A percentile compares a stretch with the other conserved stretches of the same genome.
phyloP scores from a whole-genome alignment of 441 rosid genomes.

The Brassica hybrid region DNA sequence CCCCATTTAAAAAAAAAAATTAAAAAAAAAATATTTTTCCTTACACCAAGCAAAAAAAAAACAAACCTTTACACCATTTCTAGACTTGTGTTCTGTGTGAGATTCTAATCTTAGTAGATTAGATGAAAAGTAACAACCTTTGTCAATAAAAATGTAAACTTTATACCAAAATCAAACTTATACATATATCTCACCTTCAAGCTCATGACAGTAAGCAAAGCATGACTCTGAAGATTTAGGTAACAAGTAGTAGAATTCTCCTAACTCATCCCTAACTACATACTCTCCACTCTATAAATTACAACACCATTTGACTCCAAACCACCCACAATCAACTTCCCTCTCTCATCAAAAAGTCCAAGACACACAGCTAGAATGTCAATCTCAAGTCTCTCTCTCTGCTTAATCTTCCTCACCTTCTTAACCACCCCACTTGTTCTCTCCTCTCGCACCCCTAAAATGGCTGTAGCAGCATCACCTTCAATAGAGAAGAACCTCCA shows the following conservation, averaged over 20 bases:
- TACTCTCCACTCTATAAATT: conserved; percentile 26
- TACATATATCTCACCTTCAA: not conserved
- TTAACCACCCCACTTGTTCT: conserved; percentile 21
- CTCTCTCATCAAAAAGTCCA: not conserved
- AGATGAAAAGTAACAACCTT: conserved; percentile 12
- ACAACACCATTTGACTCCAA: conserved; percentile 30
- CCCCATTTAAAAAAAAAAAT: no score
- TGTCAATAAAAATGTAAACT: conserved; percentile 3
- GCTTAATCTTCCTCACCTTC: conserved; percentile 30
- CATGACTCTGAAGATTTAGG: conserved; percentile 32
- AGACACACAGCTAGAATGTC: conserved; percentile 36
- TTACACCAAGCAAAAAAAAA: not conserved
- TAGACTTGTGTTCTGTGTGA: not conserved
- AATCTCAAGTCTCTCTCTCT: conserved; percentile 29
- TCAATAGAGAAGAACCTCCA: conserved; percentile 16
- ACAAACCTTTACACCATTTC: not conserved
- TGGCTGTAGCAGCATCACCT: conserved; percentile 21
- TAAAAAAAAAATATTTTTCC: no score
- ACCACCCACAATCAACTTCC: conserved; percentile 9
- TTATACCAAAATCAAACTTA: conserved; percentile 13
- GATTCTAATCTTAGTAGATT: not conserved
- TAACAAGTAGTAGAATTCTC: conserved; percentile 40
- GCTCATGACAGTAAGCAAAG: conserved; percentile 40
- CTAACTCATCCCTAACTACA: not conserved
- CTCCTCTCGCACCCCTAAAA: conserved; percentile 32